phyloP scores from a whole-genome alignment of 2,329 filamentous ascomycete species.

The Penicillium olsonii region DNA sequence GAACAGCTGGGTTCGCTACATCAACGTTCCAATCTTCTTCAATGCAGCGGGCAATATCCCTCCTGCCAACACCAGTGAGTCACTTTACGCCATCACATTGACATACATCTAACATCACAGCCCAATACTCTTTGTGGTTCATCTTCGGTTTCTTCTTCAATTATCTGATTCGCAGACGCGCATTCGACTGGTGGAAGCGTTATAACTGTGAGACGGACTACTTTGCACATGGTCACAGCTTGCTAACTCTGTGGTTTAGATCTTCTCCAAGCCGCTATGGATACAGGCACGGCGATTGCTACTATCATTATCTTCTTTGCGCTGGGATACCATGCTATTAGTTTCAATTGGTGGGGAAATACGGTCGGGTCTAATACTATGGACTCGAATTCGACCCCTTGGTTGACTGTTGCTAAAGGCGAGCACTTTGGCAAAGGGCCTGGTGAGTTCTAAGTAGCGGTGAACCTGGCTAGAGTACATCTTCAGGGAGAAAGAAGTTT shows the following conservation, averaged over 20 bases:
- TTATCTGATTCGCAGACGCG: slow-evolving; percentile 30
- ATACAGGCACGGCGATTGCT: slow-evolving; percentile 36
- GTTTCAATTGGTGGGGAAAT: slow-evolving; percentile 39
- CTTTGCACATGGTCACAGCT: too few relatives aligned
- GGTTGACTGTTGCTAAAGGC: slow-evolving; percentile 30
- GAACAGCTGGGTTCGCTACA: slow-evolving; percentile 32
- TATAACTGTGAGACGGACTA: slow-evolving; percentile 36
- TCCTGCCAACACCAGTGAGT: slow-evolving; percentile 33
- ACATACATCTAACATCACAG: slow-evolving; percentile 4
- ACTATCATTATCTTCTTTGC: slow-evolving; percentile 38
- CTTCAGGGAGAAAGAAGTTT: neutral
- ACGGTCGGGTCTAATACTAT: slow-evolving; percentile 36
- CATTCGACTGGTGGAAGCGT: slow-evolving; percentile 36
- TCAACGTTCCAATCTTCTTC: slow-evolving; percentile 39
- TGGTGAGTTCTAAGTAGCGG: slow-evolving; percentile 13
- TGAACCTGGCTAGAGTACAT: neutral
- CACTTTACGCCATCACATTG: slow-evolving; percentile 15
- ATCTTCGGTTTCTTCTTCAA: slow-evolving; percentile 36
- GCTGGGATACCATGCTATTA: slow-evolving; percentile 32
- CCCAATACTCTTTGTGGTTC: slow-evolving; percentile 36
- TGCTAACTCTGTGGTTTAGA: neutral
- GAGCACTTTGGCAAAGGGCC: slow-evolving; percentile 35
- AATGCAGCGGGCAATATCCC: slow-evolving; percentile 37
- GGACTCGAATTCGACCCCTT: slow-evolving; percentile 38
- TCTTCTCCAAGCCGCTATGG: slow-evolving; percentile 32